These are phyloP conservation scores for Aspergillus affinis DNA, from an alignment of 495 filamentous ascomycete genomes.

Conservation along the genomic window DNA sequence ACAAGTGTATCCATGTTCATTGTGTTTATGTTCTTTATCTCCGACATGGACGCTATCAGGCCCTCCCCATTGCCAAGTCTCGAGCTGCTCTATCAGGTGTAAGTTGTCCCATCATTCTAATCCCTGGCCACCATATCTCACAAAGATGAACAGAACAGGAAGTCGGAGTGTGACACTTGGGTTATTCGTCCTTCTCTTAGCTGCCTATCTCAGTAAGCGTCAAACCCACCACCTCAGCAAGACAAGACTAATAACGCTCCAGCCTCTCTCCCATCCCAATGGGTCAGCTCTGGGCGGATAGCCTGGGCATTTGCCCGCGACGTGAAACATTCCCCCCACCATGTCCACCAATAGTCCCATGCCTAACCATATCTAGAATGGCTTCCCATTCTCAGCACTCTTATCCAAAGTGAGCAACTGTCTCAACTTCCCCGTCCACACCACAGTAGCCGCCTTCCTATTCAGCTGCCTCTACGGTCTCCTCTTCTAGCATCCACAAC, in stretches of 20 bases:
- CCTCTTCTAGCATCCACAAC: slow-evolving; percentile 39
- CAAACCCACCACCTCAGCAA: no score
- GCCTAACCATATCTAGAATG: slow-evolving; percentile 5
- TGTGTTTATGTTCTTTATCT: slow-evolving; percentile 33
- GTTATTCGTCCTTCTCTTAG: slow-evolving; percentile 20
- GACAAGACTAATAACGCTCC: background rate
- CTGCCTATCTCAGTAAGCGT: slow-evolving; percentile 23
- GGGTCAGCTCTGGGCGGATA: slow-evolving; percentile 30
- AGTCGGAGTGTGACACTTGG: slow-evolving; percentile 1
- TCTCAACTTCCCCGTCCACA: slow-evolving; percentile 27
- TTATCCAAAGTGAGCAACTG: slow-evolving; percentile 23
- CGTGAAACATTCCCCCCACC: slow-evolving; percentile 10
- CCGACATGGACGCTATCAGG: slow-evolving; percentile 30
- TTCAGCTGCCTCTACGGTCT: slow-evolving; percentile 37
- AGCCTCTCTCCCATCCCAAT: slow-evolving; percentile 29
- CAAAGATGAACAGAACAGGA: background rate
- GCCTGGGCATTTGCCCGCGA: slow-evolving; percentile 43
- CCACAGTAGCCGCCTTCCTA: slow-evolving; percentile 27
- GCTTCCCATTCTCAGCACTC: slow-evolving; percentile 24
- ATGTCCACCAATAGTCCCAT: background rate
- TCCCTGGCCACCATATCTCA: background rate
- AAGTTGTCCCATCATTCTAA: background rate
- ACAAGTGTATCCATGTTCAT: slow-evolving; percentile 36
- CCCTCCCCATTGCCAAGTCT: slow-evolving; percentile 22
- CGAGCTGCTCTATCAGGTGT: slow-evolving; percentile 28